Evolutionary conservation across 1,139 yeast species (phyloP), one percentile per base, ranked within the genome.

Genomic region (Pichia sp.): DNA sequence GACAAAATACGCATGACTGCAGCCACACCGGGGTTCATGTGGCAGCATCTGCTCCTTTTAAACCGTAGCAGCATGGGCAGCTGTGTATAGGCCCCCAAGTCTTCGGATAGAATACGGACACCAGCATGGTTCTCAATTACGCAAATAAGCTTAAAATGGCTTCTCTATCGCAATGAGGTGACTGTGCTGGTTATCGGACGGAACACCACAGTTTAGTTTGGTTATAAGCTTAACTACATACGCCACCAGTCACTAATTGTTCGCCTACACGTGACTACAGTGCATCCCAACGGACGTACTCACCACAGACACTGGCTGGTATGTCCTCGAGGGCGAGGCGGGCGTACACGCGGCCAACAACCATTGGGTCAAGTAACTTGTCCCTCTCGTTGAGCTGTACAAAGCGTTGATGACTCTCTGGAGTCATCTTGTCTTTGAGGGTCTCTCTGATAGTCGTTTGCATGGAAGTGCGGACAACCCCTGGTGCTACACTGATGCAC

Each of bases 401-500:
- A 57, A 87, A 87, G 46, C 76, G 64, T 38, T 72, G 59, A 46
- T 73, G 67, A 10, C 73, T 67, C 15, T 69, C 74, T 1, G 66
- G 61, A 1, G 67, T 62, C 95, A 86, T 85, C 25, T 62, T 60
- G 10, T 53, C 47, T 2, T 75, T 74, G 50, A 72, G 71, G 27
- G 54, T 61, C 18, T 73, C 78, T 51, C 96, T 72, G 39, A 88
- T 86, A 40, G 74, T 78, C 11, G 51, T 54, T 60, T 88, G 97
- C 96, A 88, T 88, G 16, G 64, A 66, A 1, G 97, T 87, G 54
- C 83, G 86, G 3, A 88, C 96, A 2, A 85, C 94, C 4, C 97
- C 97, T 0, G 97, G 97, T 3, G 95, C 96, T 18, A 88, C 68
- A 0, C 95, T 67, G 10, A 85, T 62, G 4, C 83, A 66, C 32